phyloP scores from a whole-genome alignment of 2,329 filamentous ascomycete genomes.

The Trichoderma sp. region DNA sequence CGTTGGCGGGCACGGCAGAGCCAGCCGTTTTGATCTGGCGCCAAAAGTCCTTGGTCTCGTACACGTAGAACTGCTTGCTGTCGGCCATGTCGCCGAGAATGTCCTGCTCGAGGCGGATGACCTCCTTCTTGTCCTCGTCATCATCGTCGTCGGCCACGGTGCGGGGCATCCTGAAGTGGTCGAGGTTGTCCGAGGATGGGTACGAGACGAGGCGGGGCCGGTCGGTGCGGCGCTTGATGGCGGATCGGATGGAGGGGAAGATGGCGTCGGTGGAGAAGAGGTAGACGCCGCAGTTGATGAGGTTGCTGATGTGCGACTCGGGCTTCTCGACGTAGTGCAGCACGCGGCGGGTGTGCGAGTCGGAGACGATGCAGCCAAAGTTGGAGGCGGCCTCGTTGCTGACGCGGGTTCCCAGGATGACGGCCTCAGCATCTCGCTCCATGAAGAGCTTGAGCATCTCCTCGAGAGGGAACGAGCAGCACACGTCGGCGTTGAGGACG shows the following conservation, averaged over 20 bases:
- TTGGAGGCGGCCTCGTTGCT: conserved; percentile 88
- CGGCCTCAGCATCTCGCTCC: conserved; percentile 92
- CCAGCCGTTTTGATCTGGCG: conserved; percentile 99
- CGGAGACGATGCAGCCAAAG: conserved; percentile 97
- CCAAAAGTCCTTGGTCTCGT: conserved; percentile 99
- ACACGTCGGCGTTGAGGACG: conserved; percentile 96
- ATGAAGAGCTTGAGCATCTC: conserved; percentile 95
- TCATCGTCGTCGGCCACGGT: conserved; percentile 40
- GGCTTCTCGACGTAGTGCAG: conserved; percentile 99
- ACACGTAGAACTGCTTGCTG: conserved; percentile 96
- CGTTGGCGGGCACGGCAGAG: conserved; percentile 93
- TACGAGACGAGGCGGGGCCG: conserved; percentile 91
- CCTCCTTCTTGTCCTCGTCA: conserved; percentile 67
- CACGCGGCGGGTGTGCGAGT: conserved; percentile 89
- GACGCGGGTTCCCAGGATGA: conserved; percentile 91
- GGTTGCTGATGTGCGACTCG: conserved; percentile 89
- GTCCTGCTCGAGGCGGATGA: conserved; percentile 94
- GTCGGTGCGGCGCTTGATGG: conserved; percentile 93
- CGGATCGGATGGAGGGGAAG: conserved; percentile 90
- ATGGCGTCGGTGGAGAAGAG: conserved; percentile 94
- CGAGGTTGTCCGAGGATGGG: conserved; percentile 91
- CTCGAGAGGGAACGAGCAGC: conserved; percentile 93
- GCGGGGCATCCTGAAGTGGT: conserved; percentile 55
- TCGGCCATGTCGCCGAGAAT: conserved; percentile 94
- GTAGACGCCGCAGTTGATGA: conserved; percentile 99